phyloP scores from a whole-genome alignment of 306 rosid species.

The Vigna nakashimae region DNA sequence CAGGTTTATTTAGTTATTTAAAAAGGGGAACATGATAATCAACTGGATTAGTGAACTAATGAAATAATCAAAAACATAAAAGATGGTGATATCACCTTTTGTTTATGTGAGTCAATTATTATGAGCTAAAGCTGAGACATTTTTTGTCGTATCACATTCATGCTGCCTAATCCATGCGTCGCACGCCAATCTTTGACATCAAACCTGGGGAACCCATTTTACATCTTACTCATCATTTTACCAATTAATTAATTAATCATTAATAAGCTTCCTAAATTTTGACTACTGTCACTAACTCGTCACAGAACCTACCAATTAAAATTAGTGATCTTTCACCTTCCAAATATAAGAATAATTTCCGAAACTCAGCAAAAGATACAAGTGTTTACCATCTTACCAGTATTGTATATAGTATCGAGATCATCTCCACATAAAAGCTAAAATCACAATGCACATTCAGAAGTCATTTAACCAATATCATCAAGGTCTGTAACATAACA shows the following conservation, averaged over 20 bases:
- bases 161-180: slow-evolving; percentile 53
- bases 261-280: slow-evolving; percentile 44
- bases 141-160: slow-evolving; percentile 61
- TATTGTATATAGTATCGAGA: too few relatives aligned
- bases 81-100: slow-evolving; percentile 37
- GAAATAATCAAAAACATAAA: slow-evolving; percentile 44
- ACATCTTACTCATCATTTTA: slow-evolving; percentile 47
- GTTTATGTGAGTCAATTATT: slow-evolving; percentile 50
- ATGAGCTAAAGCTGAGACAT: slow-evolving; percentile 54
- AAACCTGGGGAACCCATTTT: slow-evolving; percentile 45
- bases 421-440: too few relatives aligned
- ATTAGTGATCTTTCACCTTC: too few relatives aligned
- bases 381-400: too few relatives aligned
- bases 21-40: slow-evolving; percentile 55
- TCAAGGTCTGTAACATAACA: too few relatives aligned
- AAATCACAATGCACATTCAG: too few relatives aligned
- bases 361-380: too few relatives aligned
- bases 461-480: too few relatives aligned
- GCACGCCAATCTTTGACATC: slow-evolving; percentile 69
- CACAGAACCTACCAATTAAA: too few relatives aligned
- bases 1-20: slow-evolving; percentile 5
- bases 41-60: slow-evolving; percentile 53
- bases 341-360: too few relatives aligned
- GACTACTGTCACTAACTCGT: slow-evolving; percentile 14
- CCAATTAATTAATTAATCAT: slow-evolving; percentile 41